Evolutionary conservation across 148 eudicot species (phyloP).

Genomic region (Amaranthus hypochondriacus): DNA sequence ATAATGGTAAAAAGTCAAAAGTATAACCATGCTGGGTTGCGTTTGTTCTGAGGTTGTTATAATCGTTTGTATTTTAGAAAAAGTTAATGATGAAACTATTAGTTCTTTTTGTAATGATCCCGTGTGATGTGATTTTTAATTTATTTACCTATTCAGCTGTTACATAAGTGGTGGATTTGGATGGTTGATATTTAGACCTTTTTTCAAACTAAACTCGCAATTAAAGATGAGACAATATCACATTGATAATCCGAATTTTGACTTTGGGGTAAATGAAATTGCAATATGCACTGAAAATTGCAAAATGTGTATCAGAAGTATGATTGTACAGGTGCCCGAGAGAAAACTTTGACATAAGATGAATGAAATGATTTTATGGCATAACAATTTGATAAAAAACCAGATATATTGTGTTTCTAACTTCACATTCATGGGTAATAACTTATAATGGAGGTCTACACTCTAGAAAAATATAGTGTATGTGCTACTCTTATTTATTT

Average conservation of each 20-base stretch:
- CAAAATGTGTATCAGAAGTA: not conserved
- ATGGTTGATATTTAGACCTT: not conserved
- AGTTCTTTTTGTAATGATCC: not conserved
- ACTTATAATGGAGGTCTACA: not conserved
- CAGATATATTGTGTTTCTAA: not conserved
- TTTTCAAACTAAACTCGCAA: not conserved
- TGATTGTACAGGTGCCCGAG: too few species aligned
- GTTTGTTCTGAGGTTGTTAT: not conserved
- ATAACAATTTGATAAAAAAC: not conserved
- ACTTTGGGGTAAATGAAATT: not conserved
- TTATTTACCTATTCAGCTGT: not conserved
- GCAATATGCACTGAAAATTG: not conserved
- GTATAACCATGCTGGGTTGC: too few species aligned
- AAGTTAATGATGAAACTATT: too few species aligned
- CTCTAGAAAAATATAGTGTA: not conserved
- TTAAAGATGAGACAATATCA: not conserved
- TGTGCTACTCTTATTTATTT: conserved; percentile 3
- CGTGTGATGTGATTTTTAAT: not conserved
- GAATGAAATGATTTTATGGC: not conserved
- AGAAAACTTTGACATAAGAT: too few species aligned
- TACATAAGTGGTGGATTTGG: not conserved
- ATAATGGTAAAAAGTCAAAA: not conserved
- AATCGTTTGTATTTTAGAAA: too few species aligned
- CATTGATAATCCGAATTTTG: not conserved
- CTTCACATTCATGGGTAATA: not conserved